A percentile compares a stretch with the other conserved stretches of the same genome.
Conservation (phyloP, 1,284 basidiomycete species). For the Ustilago xerochloae region DNA sequence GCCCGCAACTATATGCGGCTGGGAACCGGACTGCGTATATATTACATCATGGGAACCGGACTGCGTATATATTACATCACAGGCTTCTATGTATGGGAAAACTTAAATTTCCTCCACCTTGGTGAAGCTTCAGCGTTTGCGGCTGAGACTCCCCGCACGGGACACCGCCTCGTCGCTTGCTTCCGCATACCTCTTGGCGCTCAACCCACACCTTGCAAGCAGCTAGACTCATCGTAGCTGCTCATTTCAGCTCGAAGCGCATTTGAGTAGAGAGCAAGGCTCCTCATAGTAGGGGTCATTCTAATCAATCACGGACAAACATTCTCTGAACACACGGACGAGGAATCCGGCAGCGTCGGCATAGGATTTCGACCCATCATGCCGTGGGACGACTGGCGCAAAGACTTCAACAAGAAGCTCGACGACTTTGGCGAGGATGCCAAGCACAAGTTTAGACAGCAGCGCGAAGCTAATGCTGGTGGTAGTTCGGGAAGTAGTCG, state of each 20-base stretch:
- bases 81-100: not conserved
- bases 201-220: conserved; percentile 4
- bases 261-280: too few species aligned
- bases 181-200: too few species aligned
- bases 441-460: conserved; percentile 37
- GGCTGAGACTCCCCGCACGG: not conserved
- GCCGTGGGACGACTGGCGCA: conserved; percentile 45
- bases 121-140: too few species aligned
- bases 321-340: not conserved
- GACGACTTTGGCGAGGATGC: conserved; percentile 50
- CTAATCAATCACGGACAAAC: not conserved
- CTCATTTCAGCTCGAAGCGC: not conserved
- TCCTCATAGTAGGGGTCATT: not conserved
- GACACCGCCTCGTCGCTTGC: conserved; percentile 8
- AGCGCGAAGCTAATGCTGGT: conserved; percentile 43
- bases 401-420: conserved; percentile 53
- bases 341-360: not conserved
- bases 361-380: conserved; percentile 7
- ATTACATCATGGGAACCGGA: not conserved
- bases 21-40: not conserved
- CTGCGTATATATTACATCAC: conserved; percentile 1
- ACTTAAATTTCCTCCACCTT: not conserved
- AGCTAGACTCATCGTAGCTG: not conserved
- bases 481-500: conserved; percentile 2
- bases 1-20: conserved; percentile 8